Evolutionary conservation across 2,329 filamentous ascomycete species (phyloP).

Genomic region (Helicocarpus griseus): DNA sequence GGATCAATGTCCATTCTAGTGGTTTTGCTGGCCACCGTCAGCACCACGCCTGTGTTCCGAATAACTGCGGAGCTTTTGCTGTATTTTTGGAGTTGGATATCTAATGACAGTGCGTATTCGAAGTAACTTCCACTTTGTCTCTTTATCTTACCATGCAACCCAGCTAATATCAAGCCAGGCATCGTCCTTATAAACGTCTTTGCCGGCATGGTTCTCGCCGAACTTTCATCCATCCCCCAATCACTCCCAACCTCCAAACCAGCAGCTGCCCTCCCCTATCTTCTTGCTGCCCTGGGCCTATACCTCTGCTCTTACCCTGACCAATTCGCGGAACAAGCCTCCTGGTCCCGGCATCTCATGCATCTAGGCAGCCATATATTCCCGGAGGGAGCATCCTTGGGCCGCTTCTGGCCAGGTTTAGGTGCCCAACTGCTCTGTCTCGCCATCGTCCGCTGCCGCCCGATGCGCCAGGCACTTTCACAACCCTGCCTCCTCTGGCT

Average conservation of each 20-base stretch:
- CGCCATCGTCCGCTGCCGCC: conserved; percentile 44
- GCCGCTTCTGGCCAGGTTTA: conserved; percentile 42
- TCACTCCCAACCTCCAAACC: conserved; percentile 37
- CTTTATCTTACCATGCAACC: too few relatives aligned
- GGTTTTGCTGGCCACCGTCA: conserved; percentile 43
- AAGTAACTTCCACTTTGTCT: background rate
- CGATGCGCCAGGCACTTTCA: conserved; percentile 44
- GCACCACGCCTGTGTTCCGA: conserved; percentile 41
- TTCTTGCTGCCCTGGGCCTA: conserved; percentile 45
- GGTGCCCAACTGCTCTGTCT: conserved; percentile 42
- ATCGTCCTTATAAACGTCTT: conserved; percentile 51
- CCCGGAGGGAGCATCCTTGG: conserved; percentile 36
- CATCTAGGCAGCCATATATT: conserved; percentile 15
- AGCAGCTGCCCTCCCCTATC: conserved; percentile 36
- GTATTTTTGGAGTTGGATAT: conserved; percentile 38
- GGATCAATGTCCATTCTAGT: conserved; percentile 48
- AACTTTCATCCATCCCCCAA: conserved; percentile 44
- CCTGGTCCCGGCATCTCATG: conserved; percentile 39
- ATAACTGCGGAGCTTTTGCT: conserved; percentile 39
- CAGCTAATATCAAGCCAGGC: too few relatives aligned
- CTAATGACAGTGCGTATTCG: conserved; percentile 22
- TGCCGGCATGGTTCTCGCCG: conserved; percentile 53
- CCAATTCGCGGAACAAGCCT: conserved; percentile 42
- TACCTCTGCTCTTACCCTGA: conserved; percentile 53
- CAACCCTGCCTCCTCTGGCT: conserved; percentile 51